Conservation (phyloP, 2,329 filamentous ascomycete species). For the Diaporthe sp. region DNA sequence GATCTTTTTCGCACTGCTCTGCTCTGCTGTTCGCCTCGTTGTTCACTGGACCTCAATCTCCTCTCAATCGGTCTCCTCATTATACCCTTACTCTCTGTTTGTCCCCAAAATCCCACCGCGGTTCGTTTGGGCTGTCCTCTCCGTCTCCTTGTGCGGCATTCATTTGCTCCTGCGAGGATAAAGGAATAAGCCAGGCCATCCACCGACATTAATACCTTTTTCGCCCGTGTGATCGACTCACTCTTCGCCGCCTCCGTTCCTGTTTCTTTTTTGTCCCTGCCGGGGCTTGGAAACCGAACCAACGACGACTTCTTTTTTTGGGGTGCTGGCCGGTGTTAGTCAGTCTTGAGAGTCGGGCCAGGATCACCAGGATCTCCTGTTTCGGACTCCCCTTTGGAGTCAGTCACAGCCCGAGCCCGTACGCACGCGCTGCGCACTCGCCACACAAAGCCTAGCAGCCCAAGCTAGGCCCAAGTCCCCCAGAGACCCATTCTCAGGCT, state of each 20-base stretch:
- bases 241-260: slow-evolving; percentile 21
- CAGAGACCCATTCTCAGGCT: slow-evolving; percentile 50
- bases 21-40: slow-evolving; percentile 20
- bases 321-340: slow-evolving; percentile 39
- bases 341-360: slow-evolving; percentile 19
- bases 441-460: slow-evolving; percentile 22
- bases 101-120: slow-evolving; percentile 41
- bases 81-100: slow-evolving; percentile 24
- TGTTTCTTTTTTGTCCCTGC: slow-evolving; percentile 11
- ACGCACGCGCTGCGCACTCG: slow-evolving; percentile 28
- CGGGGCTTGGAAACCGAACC: slow-evolving; percentile 24
- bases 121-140: slow-evolving; percentile 43
- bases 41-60: slow-evolving; percentile 21
- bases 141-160: slow-evolving; percentile 47
- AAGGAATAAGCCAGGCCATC: slow-evolving; percentile 42
- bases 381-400: slow-evolving; percentile 36
- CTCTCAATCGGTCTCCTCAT: slow-evolving; percentile 34
- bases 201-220: slow-evolving; percentile 30
- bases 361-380: slow-evolving; percentile 39
- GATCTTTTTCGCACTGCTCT: slow-evolving; percentile 34
- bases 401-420: slow-evolving; percentile 32
- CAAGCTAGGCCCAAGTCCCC: slow-evolving; percentile 46
- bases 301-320: slow-evolving; percentile 26
- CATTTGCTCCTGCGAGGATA: slow-evolving; percentile 54
- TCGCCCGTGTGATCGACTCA: slow-evolving; percentile 29